A percentile compares a stretch with the other conserved stretches of the same genome.
These are phyloP conservation scores for Murraya paniculata DNA, from an alignment of 345 rosid genomes.

Conservation along the genomic window DNA sequence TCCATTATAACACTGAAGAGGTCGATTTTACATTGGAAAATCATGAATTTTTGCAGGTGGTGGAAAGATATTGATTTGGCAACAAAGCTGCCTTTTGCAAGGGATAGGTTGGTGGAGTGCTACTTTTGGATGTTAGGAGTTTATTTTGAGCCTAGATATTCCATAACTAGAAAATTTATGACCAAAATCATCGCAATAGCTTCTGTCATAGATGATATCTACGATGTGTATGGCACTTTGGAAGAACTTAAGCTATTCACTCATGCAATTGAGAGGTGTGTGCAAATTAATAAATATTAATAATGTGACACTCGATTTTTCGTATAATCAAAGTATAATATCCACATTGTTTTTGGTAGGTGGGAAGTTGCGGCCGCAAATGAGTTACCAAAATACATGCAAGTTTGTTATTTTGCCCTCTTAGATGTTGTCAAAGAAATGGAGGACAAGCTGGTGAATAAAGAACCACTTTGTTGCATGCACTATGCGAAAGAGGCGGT, in stretches of 20 bases:
- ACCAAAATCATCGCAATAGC: conserved; percentile 26
- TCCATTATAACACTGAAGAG: no score
- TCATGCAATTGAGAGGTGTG: conserved; percentile 28
- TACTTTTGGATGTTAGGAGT: conserved; percentile 37
- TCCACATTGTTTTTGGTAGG: neutral
- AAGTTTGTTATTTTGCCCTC: neutral
- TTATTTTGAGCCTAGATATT: conserved; percentile 30
- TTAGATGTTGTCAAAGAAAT: conserved; percentile 3
- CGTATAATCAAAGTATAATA: neutral
- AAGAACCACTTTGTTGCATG: neutral
- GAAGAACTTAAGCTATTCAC: conserved; percentile 46
- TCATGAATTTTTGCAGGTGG: conserved; percentile 29
- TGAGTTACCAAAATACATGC: neutral
- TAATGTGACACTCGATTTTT: no score
- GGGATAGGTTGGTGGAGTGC: conserved; percentile 38
- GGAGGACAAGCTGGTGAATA: neutral
- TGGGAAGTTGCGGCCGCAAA: conserved; percentile 4
- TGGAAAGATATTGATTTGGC: conserved; percentile 29
- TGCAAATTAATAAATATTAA: neutral
- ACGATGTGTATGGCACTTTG: conserved; percentile 39
- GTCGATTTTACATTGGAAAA: no score
- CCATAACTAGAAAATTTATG: conserved; percentile 13
- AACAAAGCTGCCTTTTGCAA: conserved; percentile 25
- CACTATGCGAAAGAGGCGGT: neutral
- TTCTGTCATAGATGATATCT: conserved; percentile 37